phyloP scores from a whole-genome alignment of 1,139 yeast species.

The Scheffersomyces stambukii region DNA sequence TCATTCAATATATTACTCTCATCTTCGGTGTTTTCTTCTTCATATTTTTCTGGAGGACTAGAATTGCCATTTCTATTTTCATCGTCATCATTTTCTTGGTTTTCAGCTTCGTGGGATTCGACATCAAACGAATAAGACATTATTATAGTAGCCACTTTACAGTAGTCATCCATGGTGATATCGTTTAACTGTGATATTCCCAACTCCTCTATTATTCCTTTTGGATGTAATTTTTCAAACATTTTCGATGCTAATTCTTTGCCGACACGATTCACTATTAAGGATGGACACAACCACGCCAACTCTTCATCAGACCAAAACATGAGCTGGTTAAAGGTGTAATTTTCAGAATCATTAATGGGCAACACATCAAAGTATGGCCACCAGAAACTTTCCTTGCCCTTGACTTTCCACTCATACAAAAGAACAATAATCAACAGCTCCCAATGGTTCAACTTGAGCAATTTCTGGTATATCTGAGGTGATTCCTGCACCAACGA shows the following conservation, averaged over 20 bases:
- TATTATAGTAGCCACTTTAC: slow-evolving; percentile 58
- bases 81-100: slow-evolving; percentile 14
- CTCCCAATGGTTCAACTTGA: slow-evolving; percentile 67
- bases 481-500: slow-evolving; percentile 35
- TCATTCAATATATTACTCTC: slow-evolving; percentile 18
- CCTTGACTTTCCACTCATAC: slow-evolving; percentile 46
- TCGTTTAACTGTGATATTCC: slow-evolving; percentile 18
- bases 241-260: slow-evolving; percentile 59
- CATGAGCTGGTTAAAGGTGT: slow-evolving; percentile 74
- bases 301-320: slow-evolving; percentile 67
- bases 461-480: slow-evolving; percentile 27
- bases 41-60: slow-evolving; percentile 4
- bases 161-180: slow-evolving; percentile 54
- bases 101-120: slow-evolving; percentile 19
- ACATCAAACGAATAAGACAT: slow-evolving; percentile 46
- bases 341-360: slow-evolving; percentile 19
- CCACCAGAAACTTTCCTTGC: slow-evolving; percentile 54
- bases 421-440: slow-evolving; percentile 64
- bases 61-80: slow-evolving; percentile 8
- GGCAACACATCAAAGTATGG: slow-evolving; percentile 76
- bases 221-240: slow-evolving; percentile 40
- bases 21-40: slow-evolving; percentile 4
- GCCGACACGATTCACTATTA: slow-evolving; percentile 68
- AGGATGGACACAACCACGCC: slow-evolving; percentile 58
- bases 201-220: slow-evolving; percentile 19